These are phyloP conservation scores for Suhomyces bokatorum DNA, from an alignment of 1,139 yeast species.

Conservation along the genomic window DNA sequence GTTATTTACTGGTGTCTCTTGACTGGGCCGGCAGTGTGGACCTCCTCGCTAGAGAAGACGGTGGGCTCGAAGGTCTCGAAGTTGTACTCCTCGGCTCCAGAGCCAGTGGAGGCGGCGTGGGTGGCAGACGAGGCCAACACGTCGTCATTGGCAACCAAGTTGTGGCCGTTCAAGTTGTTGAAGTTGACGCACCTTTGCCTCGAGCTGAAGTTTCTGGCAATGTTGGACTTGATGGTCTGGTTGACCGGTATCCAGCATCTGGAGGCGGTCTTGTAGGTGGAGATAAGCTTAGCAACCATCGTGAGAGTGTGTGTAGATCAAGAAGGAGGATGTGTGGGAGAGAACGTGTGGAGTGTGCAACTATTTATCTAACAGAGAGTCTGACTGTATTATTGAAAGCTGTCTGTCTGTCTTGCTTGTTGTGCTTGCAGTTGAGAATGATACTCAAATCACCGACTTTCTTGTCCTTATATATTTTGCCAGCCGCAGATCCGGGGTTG, in stretches of 20 bases:
- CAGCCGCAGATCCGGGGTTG: conserved; percentile 10
- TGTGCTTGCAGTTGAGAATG: too few relatives aligned
- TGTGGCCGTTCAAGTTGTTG: conserved; percentile 35
- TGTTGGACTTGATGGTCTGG: conserved; percentile 14
- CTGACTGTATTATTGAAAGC: too few relatives aligned
- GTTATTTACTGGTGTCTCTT: conserved; percentile 9
- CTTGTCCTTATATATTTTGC: background rate
- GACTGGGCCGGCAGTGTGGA: conserved; percentile 50
- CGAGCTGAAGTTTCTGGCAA: conserved; percentile 35
- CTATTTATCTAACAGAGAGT: too few relatives aligned
- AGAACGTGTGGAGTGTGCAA: too few relatives aligned
- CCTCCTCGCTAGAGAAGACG: conserved; percentile 43
- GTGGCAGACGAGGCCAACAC: conserved; percentile 23
- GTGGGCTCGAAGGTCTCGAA: conserved; percentile 42
- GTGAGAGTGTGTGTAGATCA: background rate
- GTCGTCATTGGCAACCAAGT: conserved; percentile 41
- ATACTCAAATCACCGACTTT: too few relatives aligned
- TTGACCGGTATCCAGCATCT: conserved; percentile 46
- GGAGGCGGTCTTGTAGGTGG: conserved; percentile 45
- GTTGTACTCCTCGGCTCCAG: conserved; percentile 20
- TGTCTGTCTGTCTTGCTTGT: too few relatives aligned
- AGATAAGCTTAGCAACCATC: conserved; percentile 36
- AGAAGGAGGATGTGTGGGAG: too few relatives aligned
- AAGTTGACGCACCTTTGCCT: conserved; percentile 41
- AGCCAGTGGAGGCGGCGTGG: conserved; percentile 11